Evolutionary conservation across 352 stramenopile species (phyloP).

Genomic region (Phytopythium sindhum): DNA sequence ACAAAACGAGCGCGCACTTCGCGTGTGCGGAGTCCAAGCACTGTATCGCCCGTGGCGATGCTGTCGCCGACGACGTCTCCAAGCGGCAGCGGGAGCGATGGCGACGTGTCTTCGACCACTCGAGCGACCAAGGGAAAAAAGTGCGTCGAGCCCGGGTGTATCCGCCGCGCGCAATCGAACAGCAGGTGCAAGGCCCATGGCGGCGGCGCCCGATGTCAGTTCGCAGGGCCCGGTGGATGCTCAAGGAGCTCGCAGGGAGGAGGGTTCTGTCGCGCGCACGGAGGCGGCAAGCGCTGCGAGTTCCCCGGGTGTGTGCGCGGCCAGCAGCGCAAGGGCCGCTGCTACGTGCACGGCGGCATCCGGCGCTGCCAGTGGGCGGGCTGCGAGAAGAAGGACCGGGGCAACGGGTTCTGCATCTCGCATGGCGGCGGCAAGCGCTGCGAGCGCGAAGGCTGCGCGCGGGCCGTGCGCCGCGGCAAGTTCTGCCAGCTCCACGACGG

Average conservation of each 20-base stretch:
- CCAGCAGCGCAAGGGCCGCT: slow-evolving; percentile 79
- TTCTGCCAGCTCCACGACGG: slow-evolving; percentile 58
- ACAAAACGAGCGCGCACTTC: slow-evolving; percentile 1
- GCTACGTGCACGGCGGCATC: slow-evolving; percentile 83
- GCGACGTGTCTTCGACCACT: slow-evolving; percentile 17
- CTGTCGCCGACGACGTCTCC: slow-evolving; percentile 6
- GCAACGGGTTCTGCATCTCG: slow-evolving; percentile 73
- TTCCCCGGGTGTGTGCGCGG: slow-evolving; percentile 65
- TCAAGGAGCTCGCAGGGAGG: slow-evolving; percentile 70
- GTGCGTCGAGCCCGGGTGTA: slow-evolving; percentile 59
- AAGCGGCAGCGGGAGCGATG: slow-evolving; percentile 18
- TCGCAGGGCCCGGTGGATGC: slow-evolving; percentile 52
- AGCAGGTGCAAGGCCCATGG: slow-evolving; percentile 79
- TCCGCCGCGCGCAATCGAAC: slow-evolving; percentile 73
- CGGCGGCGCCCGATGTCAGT: slow-evolving; percentile 71
- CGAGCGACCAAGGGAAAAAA: slow-evolving; percentile 65
- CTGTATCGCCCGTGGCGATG: slow-evolving; percentile 2
- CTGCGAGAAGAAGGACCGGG: slow-evolving; percentile 86
- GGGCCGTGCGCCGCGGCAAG: slow-evolving; percentile 51
- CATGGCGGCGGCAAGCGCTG: slow-evolving; percentile 63
- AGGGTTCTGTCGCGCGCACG: slow-evolving; percentile 74
- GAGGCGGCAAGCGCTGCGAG: slow-evolving; percentile 80
- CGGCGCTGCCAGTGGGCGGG: slow-evolving; percentile 66
- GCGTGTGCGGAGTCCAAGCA: slow-evolving; percentile 1
- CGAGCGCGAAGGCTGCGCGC: slow-evolving; percentile 34